Base-by-base conservation (phyloP, 139 green algal genomes). In the Micromonas pusilla region DNA sequence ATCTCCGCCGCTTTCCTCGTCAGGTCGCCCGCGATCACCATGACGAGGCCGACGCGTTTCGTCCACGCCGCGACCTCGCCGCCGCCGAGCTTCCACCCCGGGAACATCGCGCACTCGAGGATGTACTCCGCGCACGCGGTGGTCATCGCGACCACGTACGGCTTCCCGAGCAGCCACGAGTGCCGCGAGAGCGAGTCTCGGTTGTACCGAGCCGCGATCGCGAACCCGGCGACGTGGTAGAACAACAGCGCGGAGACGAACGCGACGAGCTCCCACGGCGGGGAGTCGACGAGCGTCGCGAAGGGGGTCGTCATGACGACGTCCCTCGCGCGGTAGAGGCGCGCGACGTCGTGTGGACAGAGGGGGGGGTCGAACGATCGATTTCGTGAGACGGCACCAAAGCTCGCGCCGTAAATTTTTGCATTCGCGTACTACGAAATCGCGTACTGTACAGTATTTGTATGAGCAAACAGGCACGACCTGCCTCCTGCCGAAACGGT, bases 151-250 rank as follows among this genome's bases (percentile, higher is more conserved):
- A 84, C 3, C 52, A 80, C 75, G 77, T 92, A 92, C 3, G 82
- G 85, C 36, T 20, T 28, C 21, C 26, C 66, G 72, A 83, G 89
- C 39, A 91, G 65, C 2, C 91, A 80, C 75, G 82, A 82, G 3
- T 85, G 84, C 86, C 80, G 68, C 80, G 0, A 4, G 34, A 34
- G 9, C 1, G 21, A 1, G 30, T 28, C 20, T 20, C 2, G 66
- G 33, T 79, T 84, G 34, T 37, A 78, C 16, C 3, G 3, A 3
- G 36, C 1, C 37, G 37, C 9, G 37, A 95, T 64, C 0, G 85
- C 1, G 71, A 90, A 93, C 70, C 94, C 90, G 4, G 83, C 87
- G 45, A 60, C 36, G 73, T 95, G 90, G 60, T 92, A 95, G 38
- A 88, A 85, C 1, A 36, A 66, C 0, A 94, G 71, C 1, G 66